Evolutionary conservation across 2,329 filamentous ascomycete species (phyloP).

Genomic region (Fusarium clavum): DNA sequence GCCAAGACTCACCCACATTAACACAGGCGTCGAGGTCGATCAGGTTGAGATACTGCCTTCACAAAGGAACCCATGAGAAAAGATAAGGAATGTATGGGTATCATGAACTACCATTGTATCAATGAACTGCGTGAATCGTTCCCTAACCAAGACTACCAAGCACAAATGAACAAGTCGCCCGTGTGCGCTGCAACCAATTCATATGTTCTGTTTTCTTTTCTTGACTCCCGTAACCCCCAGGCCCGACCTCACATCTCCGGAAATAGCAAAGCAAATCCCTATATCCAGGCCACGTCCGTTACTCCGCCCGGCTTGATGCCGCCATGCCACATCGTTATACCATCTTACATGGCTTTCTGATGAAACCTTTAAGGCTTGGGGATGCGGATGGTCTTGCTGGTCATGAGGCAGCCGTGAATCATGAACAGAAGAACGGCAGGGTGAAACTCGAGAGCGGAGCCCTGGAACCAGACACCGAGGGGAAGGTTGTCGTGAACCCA

Average conservation of each 20-base stretch:
- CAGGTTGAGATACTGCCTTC: background rate
- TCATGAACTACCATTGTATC: constrained; percentile 45
- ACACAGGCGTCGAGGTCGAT: background rate
- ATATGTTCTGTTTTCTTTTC: constrained; percentile 7
- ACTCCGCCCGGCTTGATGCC: constrained; percentile 4
- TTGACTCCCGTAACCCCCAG: constrained; percentile 1
- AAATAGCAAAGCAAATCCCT: constrained; percentile 1
- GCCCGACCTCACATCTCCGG: background rate
- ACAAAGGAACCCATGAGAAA: background rate
- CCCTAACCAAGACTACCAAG: constrained; percentile 32
- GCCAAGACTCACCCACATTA: background rate
- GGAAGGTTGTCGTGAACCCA: constrained; percentile 86
- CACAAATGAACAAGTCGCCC: constrained; percentile 18
- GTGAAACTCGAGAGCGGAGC: constrained; percentile 82
- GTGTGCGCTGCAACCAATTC: constrained; percentile 9
- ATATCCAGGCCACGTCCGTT: constrained; percentile 2
- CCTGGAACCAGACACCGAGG: constrained; percentile 74
- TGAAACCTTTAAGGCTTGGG: constrained; percentile 76
- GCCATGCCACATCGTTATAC: constrained; percentile 11
- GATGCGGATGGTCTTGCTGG: constrained; percentile 93
- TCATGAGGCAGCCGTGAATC: constrained; percentile 92
- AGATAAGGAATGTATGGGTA: constrained; percentile 42
- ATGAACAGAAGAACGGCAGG: constrained; percentile 84
- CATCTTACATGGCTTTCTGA: constrained; percentile 32
- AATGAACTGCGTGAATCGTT: constrained; percentile 45